Percentiles rank a stretch among this genome's conserved stretches.
These are phyloP conservation scores for Juncus effusus DNA, from an alignment of 176 grass and related monocot genomes.

Conservation along the genomic window DNA sequence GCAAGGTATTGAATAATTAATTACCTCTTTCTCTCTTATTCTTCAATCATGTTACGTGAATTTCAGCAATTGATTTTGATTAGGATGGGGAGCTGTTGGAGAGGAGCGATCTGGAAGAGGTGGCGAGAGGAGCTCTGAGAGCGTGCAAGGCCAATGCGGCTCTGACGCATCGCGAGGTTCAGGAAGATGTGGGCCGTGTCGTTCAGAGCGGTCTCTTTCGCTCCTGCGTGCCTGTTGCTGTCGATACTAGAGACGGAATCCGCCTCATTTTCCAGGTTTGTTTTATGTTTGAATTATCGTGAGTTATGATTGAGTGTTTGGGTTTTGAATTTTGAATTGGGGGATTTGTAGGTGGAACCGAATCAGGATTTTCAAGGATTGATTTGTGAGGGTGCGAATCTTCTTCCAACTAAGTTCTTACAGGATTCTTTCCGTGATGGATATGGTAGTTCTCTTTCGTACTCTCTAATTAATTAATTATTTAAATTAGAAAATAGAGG, in stretches of 20 bases:
- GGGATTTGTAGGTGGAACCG: slow-evolving; percentile 76
- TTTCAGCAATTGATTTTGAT: too few relatives aligned
- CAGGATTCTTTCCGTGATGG: slow-evolving; percentile 65
- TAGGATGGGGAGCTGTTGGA: slow-evolving; percentile 76
- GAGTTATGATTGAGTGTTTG: not conserved
- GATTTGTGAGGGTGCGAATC: slow-evolving; percentile 83
- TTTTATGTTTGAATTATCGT: not conserved
- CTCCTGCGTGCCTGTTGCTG: slow-evolving; percentile 79
- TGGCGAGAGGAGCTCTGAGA: slow-evolving; percentile 46
- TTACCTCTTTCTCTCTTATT: too few relatives aligned
- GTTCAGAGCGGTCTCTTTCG: slow-evolving; percentile 77
- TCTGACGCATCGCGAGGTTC: slow-evolving; percentile 84
- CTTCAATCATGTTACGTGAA: too few relatives aligned
- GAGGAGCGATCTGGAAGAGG: slow-evolving; percentile 67
- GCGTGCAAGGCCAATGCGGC: slow-evolving; percentile 84
- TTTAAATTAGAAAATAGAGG: slow-evolving; percentile 3
- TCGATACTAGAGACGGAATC: slow-evolving; percentile 89
- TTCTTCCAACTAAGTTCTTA: slow-evolving; percentile 86
- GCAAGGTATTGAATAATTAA: slow-evolving; percentile 24
- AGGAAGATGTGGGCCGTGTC: slow-evolving; percentile 84
- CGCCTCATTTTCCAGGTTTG: slow-evolving; percentile 79
- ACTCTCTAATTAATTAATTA: not conserved
- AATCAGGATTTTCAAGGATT: slow-evolving; percentile 92
- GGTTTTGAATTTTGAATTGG: not conserved
- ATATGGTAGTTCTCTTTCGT: slow-evolving; percentile 47